Conservation (phyloP, 768 basidiomycete species). For the Galerina marginata region DNA sequence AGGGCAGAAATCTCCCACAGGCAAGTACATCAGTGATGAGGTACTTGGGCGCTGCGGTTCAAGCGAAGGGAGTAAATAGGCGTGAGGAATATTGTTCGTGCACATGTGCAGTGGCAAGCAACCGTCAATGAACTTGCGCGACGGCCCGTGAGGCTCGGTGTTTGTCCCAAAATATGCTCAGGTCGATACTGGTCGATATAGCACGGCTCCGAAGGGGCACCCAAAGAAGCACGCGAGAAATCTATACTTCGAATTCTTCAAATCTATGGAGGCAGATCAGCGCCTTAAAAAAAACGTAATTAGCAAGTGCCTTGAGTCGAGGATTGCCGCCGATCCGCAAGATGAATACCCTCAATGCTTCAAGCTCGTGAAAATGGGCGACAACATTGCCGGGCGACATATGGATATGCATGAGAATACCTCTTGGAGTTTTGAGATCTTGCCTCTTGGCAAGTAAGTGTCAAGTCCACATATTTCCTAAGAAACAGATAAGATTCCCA, state of each 20-base stretch:
- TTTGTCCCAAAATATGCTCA: constrained; percentile 14
- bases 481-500: not conserved
- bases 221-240: constrained; percentile 11
- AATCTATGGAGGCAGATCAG: too few relatives aligned
- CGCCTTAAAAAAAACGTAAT: too few relatives aligned
- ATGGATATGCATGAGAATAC: too few relatives aligned
- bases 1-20: not conserved
- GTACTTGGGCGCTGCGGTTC: not conserved
- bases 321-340: too few relatives aligned
- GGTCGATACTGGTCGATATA: not conserved
- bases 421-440: too few relatives aligned
- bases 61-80: too few relatives aligned
- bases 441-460: too few relatives aligned
- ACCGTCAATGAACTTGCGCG: constrained; percentile 15
- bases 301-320: too few relatives aligned
- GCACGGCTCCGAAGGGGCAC: not conserved
- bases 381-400: too few relatives aligned
- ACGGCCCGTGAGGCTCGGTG: constrained; percentile 19
- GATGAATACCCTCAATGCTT: too few relatives aligned
- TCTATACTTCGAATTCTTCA: not conserved
- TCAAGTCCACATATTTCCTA: too few relatives aligned
- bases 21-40: not conserved
- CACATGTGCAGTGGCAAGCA: not conserved
- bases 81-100: not conserved
- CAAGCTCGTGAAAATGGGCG: not conserved